Evolutionary conservation across 306 rosid genomes (phyloP), one percentile per base, ranked within the genome.

Genomic region (Astragalus glycyphyllos): DNA sequence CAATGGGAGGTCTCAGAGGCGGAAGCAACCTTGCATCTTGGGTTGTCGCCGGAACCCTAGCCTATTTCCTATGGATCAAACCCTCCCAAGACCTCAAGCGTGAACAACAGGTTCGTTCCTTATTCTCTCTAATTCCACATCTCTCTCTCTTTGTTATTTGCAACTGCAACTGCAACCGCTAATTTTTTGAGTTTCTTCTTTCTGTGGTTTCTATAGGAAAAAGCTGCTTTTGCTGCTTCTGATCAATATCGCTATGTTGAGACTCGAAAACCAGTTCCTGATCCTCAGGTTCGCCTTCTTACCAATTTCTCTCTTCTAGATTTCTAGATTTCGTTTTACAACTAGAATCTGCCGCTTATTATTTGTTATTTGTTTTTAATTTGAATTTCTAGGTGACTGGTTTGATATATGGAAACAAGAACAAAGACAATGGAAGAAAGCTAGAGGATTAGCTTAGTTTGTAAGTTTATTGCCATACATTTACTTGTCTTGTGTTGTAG

Each of bases 41-140:
- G 98, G 84, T 82, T 0, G 95, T 94, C 2, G 97, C 98, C n/a
- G 96, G 97, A 73, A 86, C 97, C 72, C 79, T 94, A 15, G 98
- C 98, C 8, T 94, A 94, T 77, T 87, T 74, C 79, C 97, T 94
- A 14, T 94, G 98, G 98, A 76, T 94, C 77, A 94, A 94, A 71
- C 98, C 98, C 46, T 81, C 96, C 0, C 97, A 84, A 71, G 96
- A 93, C 34, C 98, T 93, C 72, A 83, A 82, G 49, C 94, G 96
- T 4, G 73, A 90, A 57, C 97, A 93, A 35, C 81, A 86, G 90
- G 91, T 81, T 66, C 48, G 1, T 38, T 2, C 5, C 40, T 4
- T 4, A 5, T 14, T 55, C 14, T 6, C 10, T 49, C 5, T 66
- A 7, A 40, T 40, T 40, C 45, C 45, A 8, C 11, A 1, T 45